A percentile compares a stretch with the other conserved stretches of the same genome.
Evolutionary conservation across 176 grass and related monocot species (phyloP).

Genomic region (Zoysia pacifica): DNA sequence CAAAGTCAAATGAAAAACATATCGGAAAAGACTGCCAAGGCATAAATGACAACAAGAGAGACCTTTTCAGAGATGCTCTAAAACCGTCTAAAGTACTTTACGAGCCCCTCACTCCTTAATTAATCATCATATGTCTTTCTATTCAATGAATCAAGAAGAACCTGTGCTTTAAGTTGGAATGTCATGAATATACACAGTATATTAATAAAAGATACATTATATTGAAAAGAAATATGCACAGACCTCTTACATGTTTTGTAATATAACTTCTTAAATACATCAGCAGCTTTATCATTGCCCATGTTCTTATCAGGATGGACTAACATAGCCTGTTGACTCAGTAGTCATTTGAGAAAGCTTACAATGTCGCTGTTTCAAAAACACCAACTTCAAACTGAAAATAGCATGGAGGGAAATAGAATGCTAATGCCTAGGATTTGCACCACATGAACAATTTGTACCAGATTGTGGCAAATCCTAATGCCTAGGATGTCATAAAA

Average conservation of each 20-base stretch:
- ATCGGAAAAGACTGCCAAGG: conserved; percentile 24
- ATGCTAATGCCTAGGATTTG: conserved; percentile 1
- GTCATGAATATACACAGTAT: conserved; percentile 39
- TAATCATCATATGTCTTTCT: conserved; percentile 96
- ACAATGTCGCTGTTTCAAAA: conserved; percentile 7
- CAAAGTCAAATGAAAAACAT: conserved; percentile 24
- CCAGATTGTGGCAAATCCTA: no score
- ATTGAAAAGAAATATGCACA: conserved; percentile 26
- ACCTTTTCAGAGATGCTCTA: conserved; percentile 85
- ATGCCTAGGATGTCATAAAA: no score
- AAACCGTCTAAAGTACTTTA: conserved; percentile 88
- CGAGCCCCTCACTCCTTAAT: conserved; percentile 80
- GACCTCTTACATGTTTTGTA: conserved; percentile 99
- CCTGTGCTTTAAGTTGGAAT: conserved; percentile 53
- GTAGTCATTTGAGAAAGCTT: conserved; percentile 34
- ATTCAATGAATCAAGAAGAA: conserved; percentile 98
- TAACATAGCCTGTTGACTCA: conserved; percentile 96
- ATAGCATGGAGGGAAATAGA: conserved; percentile 21
- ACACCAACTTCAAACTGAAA: conserved; percentile 6
- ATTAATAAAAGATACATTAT: neutral
- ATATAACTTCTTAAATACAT: conserved; percentile 99
- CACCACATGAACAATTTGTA: no score
- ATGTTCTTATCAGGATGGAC: conserved; percentile 99
- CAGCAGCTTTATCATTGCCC: conserved; percentile 97
- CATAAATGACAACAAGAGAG: conserved; percentile 32